Conservation (phyloP, 768 basidiomycete genomes). For the Tylopilus rubrobrunneus region DNA sequence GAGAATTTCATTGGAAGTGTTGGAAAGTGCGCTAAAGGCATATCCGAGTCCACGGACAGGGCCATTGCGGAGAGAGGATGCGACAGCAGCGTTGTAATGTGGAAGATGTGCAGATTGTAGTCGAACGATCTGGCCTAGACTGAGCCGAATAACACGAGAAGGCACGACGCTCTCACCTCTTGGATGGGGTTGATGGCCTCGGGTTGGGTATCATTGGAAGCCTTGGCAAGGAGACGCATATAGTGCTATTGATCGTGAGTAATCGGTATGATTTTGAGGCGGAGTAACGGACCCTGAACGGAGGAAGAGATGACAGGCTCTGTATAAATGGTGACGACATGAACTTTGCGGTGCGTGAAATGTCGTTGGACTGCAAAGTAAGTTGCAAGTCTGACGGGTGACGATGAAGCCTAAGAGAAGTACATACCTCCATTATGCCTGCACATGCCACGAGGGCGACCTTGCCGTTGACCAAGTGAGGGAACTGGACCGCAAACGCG, state of each 20-base stretch:
- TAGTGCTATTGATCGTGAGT: constrained; percentile 38
- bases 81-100: constrained; percentile 72
- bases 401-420: background rate
- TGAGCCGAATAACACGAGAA: background rate
- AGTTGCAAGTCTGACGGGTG: background rate
- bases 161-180: constrained; percentile 33
- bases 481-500: constrained; percentile 68
- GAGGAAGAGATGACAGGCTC: constrained; percentile 55
- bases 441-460: constrained; percentile 66
- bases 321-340: constrained; percentile 78
- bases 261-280: background rate
- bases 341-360: constrained; percentile 71
- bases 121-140: constrained; percentile 53
- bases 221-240: constrained; percentile 46
- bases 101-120: constrained; percentile 74
- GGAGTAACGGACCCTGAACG: constrained; percentile 48
- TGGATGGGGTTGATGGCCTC: constrained; percentile 34
- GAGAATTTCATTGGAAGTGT: constrained; percentile 48
- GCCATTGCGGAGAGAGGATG: constrained; percentile 69
- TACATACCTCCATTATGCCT: constrained; percentile 61
- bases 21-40: constrained; percentile 49
- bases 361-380: constrained; percentile 48
- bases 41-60: constrained; percentile 60
- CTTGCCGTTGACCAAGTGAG: constrained; percentile 62
- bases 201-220: constrained; percentile 20